Evolutionary conservation across 2,329 filamentous ascomycete genomes (phyloP).

Genomic region (Ophiocordyceps sinensis): DNA sequence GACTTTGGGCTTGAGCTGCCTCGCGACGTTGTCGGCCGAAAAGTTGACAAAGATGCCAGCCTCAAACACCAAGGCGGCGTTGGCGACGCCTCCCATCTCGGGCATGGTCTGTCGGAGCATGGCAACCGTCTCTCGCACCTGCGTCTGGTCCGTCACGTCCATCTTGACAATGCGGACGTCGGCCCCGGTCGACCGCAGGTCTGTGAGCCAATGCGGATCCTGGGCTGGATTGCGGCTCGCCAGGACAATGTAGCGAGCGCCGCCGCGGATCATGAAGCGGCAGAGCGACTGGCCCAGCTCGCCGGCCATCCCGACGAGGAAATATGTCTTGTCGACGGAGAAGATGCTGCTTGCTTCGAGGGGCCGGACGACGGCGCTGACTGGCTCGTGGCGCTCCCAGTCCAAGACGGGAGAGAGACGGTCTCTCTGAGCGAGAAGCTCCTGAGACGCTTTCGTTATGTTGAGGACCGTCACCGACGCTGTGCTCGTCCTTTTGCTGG

Average conservation of each 20-base stretch:
- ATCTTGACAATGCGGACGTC: slow-evolving; percentile 1
- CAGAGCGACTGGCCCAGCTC: slow-evolving; percentile 1
- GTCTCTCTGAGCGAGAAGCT: neutral
- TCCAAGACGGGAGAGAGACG: neutral
- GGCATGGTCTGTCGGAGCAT: slow-evolving; percentile 16
- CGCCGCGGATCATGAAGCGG: neutral
- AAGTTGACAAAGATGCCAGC: slow-evolving; percentile 19
- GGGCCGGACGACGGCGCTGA: neutral
- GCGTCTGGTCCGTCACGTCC: neutral
- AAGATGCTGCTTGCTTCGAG: neutral
- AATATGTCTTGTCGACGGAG: neutral
- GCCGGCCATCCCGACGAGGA: neutral
- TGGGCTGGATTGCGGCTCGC: neutral
- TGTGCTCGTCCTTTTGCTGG: neutral
- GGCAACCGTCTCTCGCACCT: neutral
- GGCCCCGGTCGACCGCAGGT: neutral
- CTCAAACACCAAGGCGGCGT: slow-evolving; percentile 19
- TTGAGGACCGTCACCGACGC: neutral
- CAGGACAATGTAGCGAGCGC: slow-evolving; percentile 1
- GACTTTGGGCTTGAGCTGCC: slow-evolving; percentile 21
- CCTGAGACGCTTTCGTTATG: neutral
- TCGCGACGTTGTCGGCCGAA: slow-evolving; percentile 12
- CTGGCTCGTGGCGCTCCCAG: neutral
- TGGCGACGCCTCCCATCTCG: slow-evolving; percentile 19
- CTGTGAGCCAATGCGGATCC: neutral